These are phyloP conservation scores for Phyllosticta paracitricarpa DNA, from an alignment of 2,329 filamentous ascomycete species.

Conservation along the genomic window DNA sequence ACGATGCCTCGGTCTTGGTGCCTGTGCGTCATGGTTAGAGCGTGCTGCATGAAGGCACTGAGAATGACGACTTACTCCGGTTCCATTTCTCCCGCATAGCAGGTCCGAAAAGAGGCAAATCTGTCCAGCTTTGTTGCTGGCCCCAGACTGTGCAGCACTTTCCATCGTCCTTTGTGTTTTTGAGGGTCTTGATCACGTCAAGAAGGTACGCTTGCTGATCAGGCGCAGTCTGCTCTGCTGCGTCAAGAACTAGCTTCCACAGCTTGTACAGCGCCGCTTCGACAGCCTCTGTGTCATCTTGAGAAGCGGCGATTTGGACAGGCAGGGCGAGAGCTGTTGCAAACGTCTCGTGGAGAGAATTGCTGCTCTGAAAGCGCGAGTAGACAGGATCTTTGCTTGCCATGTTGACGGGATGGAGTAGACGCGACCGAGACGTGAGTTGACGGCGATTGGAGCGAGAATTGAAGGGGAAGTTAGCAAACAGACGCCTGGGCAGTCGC, in stretches of 20 bases:
- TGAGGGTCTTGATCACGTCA: conserved; percentile 1
- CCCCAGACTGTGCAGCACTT: conserved; percentile 5
- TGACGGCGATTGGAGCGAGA: background rate
- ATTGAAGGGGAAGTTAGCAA: background rate
- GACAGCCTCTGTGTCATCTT: background rate
- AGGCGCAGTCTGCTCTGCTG: conserved; percentile 6
- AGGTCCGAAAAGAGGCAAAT: conserved; percentile 6
- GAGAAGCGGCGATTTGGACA: background rate
- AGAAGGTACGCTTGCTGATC: conserved; percentile 1
- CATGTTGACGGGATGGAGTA: background rate
- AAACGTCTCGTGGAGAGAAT: background rate
- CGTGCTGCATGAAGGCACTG: background rate
- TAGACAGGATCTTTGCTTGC: background rate
- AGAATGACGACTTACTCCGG: background rate
- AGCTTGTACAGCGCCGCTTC: conserved; percentile 1
- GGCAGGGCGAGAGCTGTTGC: background rate
- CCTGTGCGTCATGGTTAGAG: background rate
- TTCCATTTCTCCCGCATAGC: conserved; percentile 1
- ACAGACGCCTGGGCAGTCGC: background rate
- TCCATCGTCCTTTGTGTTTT: background rate
- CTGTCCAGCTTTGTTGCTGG: conserved; percentile 1
- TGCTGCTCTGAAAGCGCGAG: background rate
- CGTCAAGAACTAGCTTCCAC: background rate
- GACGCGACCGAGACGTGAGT: background rate
- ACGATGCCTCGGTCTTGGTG: background rate